Percentiles rank a stretch among this genome's conserved stretches.
Conservation (phyloP, 2,329 filamentous ascomycete genomes). For the Ascochyta fabae region DNA sequence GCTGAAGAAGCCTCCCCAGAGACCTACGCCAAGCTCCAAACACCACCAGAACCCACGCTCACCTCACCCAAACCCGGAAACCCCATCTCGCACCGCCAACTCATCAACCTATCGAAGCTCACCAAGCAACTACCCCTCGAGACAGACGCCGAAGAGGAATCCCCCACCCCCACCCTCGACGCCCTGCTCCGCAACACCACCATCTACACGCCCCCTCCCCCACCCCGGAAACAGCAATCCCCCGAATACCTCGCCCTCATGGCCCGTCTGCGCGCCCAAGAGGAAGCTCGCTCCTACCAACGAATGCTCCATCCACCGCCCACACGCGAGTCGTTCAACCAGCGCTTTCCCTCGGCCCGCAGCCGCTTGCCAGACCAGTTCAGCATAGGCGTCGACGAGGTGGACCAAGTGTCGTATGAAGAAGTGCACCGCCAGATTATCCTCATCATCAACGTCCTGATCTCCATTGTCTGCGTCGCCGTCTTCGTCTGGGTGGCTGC, state of each 20-base stretch:
- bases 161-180: slow-evolving; percentile 62
- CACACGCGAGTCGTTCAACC: slow-evolving; percentile 64
- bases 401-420: slow-evolving; percentile 70
- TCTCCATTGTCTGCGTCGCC: slow-evolving; percentile 82
- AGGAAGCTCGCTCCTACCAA: slow-evolving; percentile 82
- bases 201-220: slow-evolving; percentile 80
- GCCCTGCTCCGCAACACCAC: slow-evolving; percentile 72
- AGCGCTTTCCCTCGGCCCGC: slow-evolving; percentile 59
- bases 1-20: slow-evolving; percentile 30
- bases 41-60: slow-evolving; percentile 58
- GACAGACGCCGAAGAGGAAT: slow-evolving; percentile 1
- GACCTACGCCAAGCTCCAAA: slow-evolving; percentile 31
- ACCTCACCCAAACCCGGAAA: slow-evolving; percentile 62
- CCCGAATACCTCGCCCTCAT: slow-evolving; percentile 87
- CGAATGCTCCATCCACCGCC: slow-evolving; percentile 73
- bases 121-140: slow-evolving; percentile 49
- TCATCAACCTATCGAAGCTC: slow-evolving; percentile 66
- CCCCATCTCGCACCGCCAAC: slow-evolving; percentile 74
- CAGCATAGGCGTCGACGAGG: slow-evolving; percentile 48
- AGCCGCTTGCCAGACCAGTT: slow-evolving; percentile 56
- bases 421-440: slow-evolving; percentile 83
- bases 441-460: slow-evolving; percentile 86
- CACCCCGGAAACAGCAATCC: slow-evolving; percentile 71
- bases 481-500: slow-evolving; percentile 80
- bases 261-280: slow-evolving; percentile 79